Base-by-base conservation (phyloP, 805 yeast species). In the Debaryomyces tyrocola region DNA sequence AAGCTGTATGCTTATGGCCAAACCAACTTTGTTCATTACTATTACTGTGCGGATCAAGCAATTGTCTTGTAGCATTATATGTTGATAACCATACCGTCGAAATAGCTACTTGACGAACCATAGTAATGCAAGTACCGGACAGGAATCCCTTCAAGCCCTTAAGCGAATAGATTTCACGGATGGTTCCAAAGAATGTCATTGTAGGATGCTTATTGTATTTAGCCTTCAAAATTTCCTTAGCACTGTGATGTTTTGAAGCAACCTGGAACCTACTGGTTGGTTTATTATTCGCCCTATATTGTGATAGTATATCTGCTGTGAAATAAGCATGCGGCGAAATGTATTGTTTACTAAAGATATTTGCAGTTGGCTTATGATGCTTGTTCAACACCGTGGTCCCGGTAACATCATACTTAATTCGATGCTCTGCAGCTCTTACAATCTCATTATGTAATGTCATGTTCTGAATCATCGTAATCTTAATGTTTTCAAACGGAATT, bases 401-500 rank as follows among this genome's bases (percentile, higher is more conserved):
- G 11, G 73, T 57, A 6, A 64, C 59, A 35, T 66, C 67, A 18
- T 55, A 48, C 7, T 59, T 60, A 5, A 53, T 50, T 4, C 66
- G 55, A 12, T 44, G 49, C 2, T 50, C 46, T 17, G 45, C 43
- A 18, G 51, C 27, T 40, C 64, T 49, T 2, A 47, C 39, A 10
- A 65, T 41, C 43, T 68, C 74, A 44, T 67, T 67, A 20, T 38
- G 43, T 35, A 66, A 54, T 3, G 62, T 51, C 41, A 83, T 73
- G 59, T 85, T 83, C 57, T 89, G 95, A 50, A 90, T 84, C 87
- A 87, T 80, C 7, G 85, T 76, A 2, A 87, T 84, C 60, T 90
- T 90, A 53, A 90, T 74, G 58, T 85, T 87, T 59, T 92, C 99
- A 62, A 92, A 91, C 0, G 98, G 99, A 15, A 94, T 87, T 18